Evolutionary conservation across 2,329 filamentous ascomycete genomes (phyloP), one percentile per base, ranked within the genome.

Genomic region (Gremmenia infestans): DNA sequence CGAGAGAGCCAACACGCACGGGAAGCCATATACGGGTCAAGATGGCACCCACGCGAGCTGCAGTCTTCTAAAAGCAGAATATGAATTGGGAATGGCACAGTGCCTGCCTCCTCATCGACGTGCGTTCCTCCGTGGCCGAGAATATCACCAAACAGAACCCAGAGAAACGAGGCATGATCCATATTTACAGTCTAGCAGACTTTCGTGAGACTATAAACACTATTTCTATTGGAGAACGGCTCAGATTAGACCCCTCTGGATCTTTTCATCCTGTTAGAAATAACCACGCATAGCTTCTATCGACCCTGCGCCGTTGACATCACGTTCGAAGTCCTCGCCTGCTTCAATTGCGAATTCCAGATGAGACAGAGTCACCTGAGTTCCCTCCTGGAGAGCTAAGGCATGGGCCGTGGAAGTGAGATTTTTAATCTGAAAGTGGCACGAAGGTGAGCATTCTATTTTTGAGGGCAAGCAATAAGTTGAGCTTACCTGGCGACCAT

Each of bases 241-340:
- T 53, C 15, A 53, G 42, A 53, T 53, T 53, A 53, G 42, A 48
- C 42, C 32, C 52, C 9, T 39, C 43, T 48, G 15, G 43, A 53
- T 53, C n/a, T 48, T 52, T 52, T 52, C 22, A 50, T 50, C 22
- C 39, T 17, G 22, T 19, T 58, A 59, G 28, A 48, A 40, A 53
- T 59, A 61, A 61, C 46, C 40, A 22, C 55, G 52, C 48, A 61
- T 52, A 56, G 54, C 52, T 59, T 59, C 46, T 19, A 28, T 61
- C 36, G 50, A 25, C 35, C 46, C 48, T 28, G 45, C 32, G 42
- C 54, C 52, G 36, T 48, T 54, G 48, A 56, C 52, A 52, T 61
- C 48, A 43, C 48, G 55, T 58, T 60, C 52, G 47, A 60, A 60
- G 47, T 61, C 52, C 36, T 59, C 28, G 28, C 40, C 45, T 53